Conservation (phyloP, 2,329 filamentous ascomycete species). For the Diaporthe ilicicola region DNA sequence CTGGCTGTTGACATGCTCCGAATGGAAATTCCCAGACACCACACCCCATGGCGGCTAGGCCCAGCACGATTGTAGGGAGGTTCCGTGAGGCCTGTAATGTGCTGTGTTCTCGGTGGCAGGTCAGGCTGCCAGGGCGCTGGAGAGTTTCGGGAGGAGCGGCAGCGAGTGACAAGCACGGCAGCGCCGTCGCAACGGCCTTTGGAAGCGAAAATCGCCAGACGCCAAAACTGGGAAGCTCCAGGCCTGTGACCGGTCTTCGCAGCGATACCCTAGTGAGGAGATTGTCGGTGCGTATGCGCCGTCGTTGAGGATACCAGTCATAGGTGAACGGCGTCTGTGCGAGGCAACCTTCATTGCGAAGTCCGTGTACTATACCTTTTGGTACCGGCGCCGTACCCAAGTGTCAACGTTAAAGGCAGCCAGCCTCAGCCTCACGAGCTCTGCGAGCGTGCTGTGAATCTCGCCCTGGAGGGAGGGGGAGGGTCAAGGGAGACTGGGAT, state of each 20-base stretch:
- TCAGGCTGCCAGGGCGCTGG: slow-evolving; percentile 16
- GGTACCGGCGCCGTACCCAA: neutral
- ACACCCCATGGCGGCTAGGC: slow-evolving; percentile 2
- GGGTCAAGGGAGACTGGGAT: neutral
- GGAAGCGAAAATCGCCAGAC: slow-evolving; percentile 7
- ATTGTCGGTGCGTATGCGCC: neutral
- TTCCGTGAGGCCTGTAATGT: neutral
- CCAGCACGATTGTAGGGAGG: neutral
- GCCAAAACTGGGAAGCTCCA: slow-evolving; percentile 15
- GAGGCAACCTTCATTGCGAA: neutral
- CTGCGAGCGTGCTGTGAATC: neutral
- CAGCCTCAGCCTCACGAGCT: slow-evolving; percentile 7
- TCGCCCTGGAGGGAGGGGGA: neutral
- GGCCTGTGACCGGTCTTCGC: slow-evolving; percentile 6
- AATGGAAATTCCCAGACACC: neutral
- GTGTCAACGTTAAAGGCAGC: too few relatives aligned
- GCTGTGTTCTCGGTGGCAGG: neutral
- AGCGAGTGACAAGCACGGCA: slow-evolving; percentile 21
- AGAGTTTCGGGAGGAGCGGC: slow-evolving; percentile 16
- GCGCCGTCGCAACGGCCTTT: slow-evolving; percentile 20
- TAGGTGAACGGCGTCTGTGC: slow-evolving; percentile 25
- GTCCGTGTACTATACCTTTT: slow-evolving; percentile 9
- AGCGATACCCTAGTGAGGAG: slow-evolving; percentile 8
- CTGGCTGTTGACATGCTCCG: neutral
- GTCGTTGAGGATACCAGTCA: neutral